phyloP scores from a whole-genome alignment of 2,329 filamentous ascomycete genomes.

The Anisogramma anomala region DNA sequence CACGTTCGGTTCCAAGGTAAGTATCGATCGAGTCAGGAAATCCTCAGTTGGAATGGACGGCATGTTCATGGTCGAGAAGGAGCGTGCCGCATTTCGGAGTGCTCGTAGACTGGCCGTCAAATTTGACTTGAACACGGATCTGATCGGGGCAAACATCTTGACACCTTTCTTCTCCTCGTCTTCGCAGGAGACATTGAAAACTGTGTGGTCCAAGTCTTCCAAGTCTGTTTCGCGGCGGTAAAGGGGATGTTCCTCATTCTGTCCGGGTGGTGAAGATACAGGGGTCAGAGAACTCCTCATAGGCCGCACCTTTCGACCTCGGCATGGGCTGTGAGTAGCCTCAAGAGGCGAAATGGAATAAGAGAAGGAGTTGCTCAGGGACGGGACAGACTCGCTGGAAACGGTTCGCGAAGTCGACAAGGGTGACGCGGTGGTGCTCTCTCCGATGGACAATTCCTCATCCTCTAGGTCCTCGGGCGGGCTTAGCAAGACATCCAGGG shows the following conservation, averaged over 20 bases:
- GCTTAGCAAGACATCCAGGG: conserved; percentile 47
- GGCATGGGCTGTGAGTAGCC: conserved; percentile 33
- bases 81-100: conserved; percentile 51
- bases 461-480: conserved; percentile 47
- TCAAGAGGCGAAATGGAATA: conserved; percentile 38
- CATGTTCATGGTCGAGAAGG: conserved; percentile 51
- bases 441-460: conserved; percentile 35
- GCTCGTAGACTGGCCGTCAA: conserved; percentile 55
- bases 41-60: conserved; percentile 55
- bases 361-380: conserved; percentile 42
- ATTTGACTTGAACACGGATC: conserved; percentile 56
- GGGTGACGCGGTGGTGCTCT: conserved; percentile 40
- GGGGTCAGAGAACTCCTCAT: conserved; percentile 42
- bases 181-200: conserved; percentile 25
- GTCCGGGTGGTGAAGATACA: conserved; percentile 43
- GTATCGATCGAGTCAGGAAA: conserved; percentile 54
- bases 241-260: conserved; percentile 40
- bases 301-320: conserved; percentile 30
- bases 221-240: conserved; percentile 27
- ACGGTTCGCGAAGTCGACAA: conserved; percentile 40
- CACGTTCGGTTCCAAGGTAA: conserved; percentile 54
- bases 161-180: conserved; percentile 19
- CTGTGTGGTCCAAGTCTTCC: conserved; percentile 38
- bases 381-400: conserved; percentile 51
- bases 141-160: conserved; percentile 34